Evolutionary conservation across 2,329 filamentous ascomycete species (phyloP).

Genomic region (Penicillium frequentans): DNA sequence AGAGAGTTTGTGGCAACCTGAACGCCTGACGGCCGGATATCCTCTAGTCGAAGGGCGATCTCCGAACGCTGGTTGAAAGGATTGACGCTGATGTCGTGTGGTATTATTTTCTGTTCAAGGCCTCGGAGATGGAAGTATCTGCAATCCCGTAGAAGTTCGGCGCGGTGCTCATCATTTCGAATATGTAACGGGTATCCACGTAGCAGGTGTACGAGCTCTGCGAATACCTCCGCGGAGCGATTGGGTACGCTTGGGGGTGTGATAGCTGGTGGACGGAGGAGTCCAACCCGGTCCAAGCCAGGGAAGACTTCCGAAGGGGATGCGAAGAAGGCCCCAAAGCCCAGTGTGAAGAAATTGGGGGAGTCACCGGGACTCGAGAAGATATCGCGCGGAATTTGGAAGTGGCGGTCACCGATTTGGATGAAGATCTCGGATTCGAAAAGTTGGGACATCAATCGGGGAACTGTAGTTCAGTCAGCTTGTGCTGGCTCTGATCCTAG

Average conservation of each 20-base stretch:
- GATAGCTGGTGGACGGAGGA: constrained; percentile 85
- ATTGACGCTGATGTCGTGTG: constrained; percentile 75
- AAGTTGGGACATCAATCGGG: constrained; percentile 83
- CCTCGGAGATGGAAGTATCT: constrained; percentile 93
- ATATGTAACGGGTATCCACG: constrained; percentile 82
- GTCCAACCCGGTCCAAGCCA: constrained; percentile 72
- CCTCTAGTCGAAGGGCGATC: constrained; percentile 77
- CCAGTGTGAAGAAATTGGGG: constrained; percentile 94
- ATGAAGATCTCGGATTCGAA: constrained; percentile 92
- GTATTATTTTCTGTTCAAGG: constrained; percentile 81
- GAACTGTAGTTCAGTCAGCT: constrained; percentile 59
- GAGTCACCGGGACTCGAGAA: constrained; percentile 83
- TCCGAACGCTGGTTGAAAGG: constrained; percentile 66
- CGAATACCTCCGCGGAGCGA: constrained; percentile 79
- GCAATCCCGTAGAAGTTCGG: constrained; percentile 77
- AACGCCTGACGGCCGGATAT: constrained; percentile 85
- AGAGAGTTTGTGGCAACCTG: constrained; percentile 50
- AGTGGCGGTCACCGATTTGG: constrained; percentile 80
- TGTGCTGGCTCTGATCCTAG: background rate
- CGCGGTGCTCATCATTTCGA: constrained; percentile 71
- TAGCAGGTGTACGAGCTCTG: constrained; percentile 76
- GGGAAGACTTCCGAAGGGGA: constrained; percentile 80
- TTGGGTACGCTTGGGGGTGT: constrained; percentile 77
- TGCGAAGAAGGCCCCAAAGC: constrained; percentile 85
- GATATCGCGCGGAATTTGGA: constrained; percentile 85